A percentile compares a stretch with the other conserved stretches of the same genome.
These are phyloP conservation scores for Boletus fagicola DNA, from an alignment of 768 basidiomycete genomes.

Conservation along the genomic window DNA sequence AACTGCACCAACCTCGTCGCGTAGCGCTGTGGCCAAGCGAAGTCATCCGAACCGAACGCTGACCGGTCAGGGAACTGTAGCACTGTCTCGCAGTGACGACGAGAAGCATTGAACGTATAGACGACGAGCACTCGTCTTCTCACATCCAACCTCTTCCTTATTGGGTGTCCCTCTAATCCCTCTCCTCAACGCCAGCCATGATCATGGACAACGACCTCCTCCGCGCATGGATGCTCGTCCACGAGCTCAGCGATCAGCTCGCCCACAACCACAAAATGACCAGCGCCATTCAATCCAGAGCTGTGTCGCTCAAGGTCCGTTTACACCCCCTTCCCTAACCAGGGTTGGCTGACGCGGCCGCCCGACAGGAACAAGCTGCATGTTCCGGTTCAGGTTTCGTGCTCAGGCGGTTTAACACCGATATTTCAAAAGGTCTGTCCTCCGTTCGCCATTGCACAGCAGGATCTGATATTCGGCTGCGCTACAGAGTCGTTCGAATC, in stretches of 20 bases:
- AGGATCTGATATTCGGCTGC: slow-evolving; percentile 11
- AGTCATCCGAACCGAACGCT: not conserved
- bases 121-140: slow-evolving; percentile 10
- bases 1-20: not conserved
- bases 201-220: slow-evolving; percentile 69
- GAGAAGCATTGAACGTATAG: not conserved
- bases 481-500: slow-evolving; percentile 83
- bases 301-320: slow-evolving; percentile 70
- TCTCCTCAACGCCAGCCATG: slow-evolving; percentile 14
- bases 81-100: not conserved
- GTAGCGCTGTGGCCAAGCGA: not conserved
- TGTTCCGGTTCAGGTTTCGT: slow-evolving; percentile 72
- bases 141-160: slow-evolving; percentile 1
- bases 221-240: slow-evolving; percentile 74
- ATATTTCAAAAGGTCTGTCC: slow-evolving; percentile 73
- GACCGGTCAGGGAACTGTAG: not conserved
- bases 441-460: slow-evolving; percentile 2
- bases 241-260: slow-evolving; percentile 82
- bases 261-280: slow-evolving; percentile 78
- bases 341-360: slow-evolving; percentile 5
- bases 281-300: slow-evolving; percentile 62
- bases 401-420: slow-evolving; percentile 81
- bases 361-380: slow-evolving; percentile 65
- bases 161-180: not conserved
- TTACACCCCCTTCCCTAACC: not conserved